Evolutionary conservation across 176 grass and related monocot genomes (phyloP).

Genomic region (Rhynchospora breviuscula): DNA sequence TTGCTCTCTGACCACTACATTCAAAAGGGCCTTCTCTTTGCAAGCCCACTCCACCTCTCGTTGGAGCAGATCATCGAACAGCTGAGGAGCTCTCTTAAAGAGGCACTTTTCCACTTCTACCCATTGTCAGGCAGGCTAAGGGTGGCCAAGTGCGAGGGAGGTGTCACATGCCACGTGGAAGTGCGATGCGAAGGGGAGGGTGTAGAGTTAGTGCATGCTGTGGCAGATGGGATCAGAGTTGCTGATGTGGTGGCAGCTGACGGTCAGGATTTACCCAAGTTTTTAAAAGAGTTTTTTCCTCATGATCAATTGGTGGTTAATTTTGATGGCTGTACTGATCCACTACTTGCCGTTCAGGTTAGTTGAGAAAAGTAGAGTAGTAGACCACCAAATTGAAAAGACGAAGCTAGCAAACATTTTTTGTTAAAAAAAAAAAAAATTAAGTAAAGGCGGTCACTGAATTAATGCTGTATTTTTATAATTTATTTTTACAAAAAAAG

Average conservation of each 20-base stretch:
- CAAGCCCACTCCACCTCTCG: background rate
- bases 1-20: constrained; percentile 49
- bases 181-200: constrained; percentile 10
- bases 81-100: background rate
- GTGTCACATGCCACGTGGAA: background rate
- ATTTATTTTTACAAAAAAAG: too few species aligned
- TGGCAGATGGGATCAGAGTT: constrained; percentile 7
- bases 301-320: background rate
- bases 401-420: too few species aligned
- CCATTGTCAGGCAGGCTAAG: constrained; percentile 18
- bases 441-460: too few species aligned
- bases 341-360: background rate
- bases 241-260: background rate
- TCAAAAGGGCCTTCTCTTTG: constrained; percentile 32
- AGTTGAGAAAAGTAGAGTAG: too few species aligned
- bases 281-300: constrained; percentile 13
- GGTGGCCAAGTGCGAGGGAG: background rate
- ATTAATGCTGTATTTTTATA: too few species aligned
- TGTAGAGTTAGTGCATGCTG: constrained; percentile 29
- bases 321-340: background rate
- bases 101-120: constrained; percentile 16
- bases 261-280: background rate
- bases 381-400: too few species aligned
- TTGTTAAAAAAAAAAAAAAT: too few species aligned
- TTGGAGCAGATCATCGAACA: background rate